Evolutionary conservation across 1,284 basidiomycete species (phyloP), one percentile per base, ranked within the genome.

Genomic region (Singerocomus inundabilis): DNA sequence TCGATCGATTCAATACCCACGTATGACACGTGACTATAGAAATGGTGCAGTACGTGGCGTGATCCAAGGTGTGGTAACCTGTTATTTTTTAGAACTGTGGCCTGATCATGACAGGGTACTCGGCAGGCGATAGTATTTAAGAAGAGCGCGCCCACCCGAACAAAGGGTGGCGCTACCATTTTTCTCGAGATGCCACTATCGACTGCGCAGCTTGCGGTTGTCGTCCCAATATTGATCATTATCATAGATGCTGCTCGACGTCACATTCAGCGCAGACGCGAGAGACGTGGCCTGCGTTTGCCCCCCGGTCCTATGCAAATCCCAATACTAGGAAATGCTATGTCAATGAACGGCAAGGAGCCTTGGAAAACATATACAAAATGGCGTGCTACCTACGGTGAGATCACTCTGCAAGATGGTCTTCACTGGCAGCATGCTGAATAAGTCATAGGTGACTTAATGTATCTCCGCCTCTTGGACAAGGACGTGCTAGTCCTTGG

Each of bases 291-390:
- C 10, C 7, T 38, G 3, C 54, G 41, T 29, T n/a, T 56, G 2
- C 53, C 54, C 3, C 48, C 44, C 13, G 53, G 53, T 21, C 53
- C 53, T n/a, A 13, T 37, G 3, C 18, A 28, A 5, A 4, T 57
- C 11, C 57, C 57, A 2, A 1, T 59, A 13, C 3, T 59, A 8
- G 57, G 57, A n/a, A 59, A 46, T 3, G 41, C 15, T 1, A 32
- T 44, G 5, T 25, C 48, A 1, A 12, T 59, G 18, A 24, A 57
- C 28, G 25, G 21, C 4, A n/a, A 29, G 5, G 44, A 44, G 6
- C 57, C 54, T n/a, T 59, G 57, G 54, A 46, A 46, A 24, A 59
- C 57, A 1, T 59, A 58, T 24, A 53, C 46, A 4, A 15, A 48
- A 7, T 58, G 57, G 57, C 42, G 43, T 6, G 33, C 37, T 5